phyloP scores from a whole-genome alignment of 2,329 filamentous ascomycete genomes.

The Beauveria sp. region DNA sequence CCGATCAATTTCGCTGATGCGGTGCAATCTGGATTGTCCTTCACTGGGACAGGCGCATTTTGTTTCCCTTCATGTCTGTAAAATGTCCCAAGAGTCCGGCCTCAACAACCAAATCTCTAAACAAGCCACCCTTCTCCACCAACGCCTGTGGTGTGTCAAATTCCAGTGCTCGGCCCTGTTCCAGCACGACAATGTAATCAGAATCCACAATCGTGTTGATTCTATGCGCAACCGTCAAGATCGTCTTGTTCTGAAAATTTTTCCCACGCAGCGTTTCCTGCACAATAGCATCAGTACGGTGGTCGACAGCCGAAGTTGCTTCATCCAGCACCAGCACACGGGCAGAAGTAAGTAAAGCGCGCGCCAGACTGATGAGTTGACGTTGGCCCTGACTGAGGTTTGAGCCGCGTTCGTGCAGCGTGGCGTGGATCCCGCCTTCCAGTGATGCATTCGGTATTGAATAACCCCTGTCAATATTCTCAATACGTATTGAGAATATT shows the following conservation, averaged over 20 bases:
- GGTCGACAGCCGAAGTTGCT: constrained; percentile 65
- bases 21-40: too few relatives aligned
- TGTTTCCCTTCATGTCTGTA: background rate
- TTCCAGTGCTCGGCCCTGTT: constrained; percentile 73
- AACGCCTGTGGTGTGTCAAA: constrained; percentile 74
- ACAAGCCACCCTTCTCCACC: constrained; percentile 65
- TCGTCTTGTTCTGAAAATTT: constrained; percentile 71
- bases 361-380: constrained; percentile 78
- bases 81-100: constrained; percentile 6
- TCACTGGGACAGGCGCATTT: background rate
- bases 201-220: constrained; percentile 82
- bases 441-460: too few relatives aligned
- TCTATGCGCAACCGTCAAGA: constrained; percentile 88
- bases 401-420: constrained; percentile 80
- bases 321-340: constrained; percentile 91
- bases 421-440: constrained; percentile 65
- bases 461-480: too few relatives aligned
- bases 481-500: too few relatives aligned
- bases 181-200: constrained; percentile 82
- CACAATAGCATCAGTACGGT: constrained; percentile 52
- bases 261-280: constrained; percentile 48
- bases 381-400: constrained; percentile 85
- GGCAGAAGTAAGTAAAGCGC: constrained; percentile 80
- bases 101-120: constrained; percentile 37
- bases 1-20: too few relatives aligned